These are phyloP conservation scores for Triticum turgidum DNA, from an alignment of 176 grass and related monocot species.

Conservation along the genomic window DNA sequence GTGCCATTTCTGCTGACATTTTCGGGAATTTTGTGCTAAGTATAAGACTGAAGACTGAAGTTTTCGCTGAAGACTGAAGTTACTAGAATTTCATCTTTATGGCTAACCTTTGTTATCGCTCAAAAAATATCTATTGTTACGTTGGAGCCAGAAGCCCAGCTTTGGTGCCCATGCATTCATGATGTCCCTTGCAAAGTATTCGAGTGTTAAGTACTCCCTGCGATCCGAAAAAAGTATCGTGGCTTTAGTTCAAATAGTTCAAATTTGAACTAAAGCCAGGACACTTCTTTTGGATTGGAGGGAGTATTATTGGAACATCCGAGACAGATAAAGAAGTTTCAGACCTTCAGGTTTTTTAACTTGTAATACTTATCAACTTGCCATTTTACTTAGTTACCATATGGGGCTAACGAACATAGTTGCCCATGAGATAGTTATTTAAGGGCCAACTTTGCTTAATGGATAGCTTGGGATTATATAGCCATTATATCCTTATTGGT, in stretches of 20 bases:
- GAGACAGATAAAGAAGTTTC: slow-evolving; percentile 2
- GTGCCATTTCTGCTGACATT: slow-evolving; percentile 19
- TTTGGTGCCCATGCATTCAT: slow-evolving; percentile 1
- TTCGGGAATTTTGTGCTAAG: background rate
- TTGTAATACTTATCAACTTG: background rate
- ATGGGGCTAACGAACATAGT: background rate
- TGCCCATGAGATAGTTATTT: background rate
- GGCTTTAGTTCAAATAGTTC: no score
- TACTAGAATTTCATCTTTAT: background rate
- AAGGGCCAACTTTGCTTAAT: background rate
- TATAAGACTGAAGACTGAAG: background rate
- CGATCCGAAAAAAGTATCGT: no score
- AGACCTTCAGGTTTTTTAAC: background rate
- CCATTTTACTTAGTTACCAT: background rate
- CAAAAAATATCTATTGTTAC: background rate
- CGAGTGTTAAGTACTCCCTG: background rate
- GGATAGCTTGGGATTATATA: background rate
- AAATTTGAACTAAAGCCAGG: no score
- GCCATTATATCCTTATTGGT: background rate
- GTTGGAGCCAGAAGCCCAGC: background rate
- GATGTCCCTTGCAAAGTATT: slow-evolving; percentile 9
- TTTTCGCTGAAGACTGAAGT: background rate
- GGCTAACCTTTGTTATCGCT: background rate
- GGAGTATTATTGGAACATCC: background rate
- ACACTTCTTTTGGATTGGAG: no score